A percentile compares a stretch with the other conserved stretches of the same genome.
Conservation (phyloP, 1,139 yeast species). For the Candida labiduridarum region DNA sequence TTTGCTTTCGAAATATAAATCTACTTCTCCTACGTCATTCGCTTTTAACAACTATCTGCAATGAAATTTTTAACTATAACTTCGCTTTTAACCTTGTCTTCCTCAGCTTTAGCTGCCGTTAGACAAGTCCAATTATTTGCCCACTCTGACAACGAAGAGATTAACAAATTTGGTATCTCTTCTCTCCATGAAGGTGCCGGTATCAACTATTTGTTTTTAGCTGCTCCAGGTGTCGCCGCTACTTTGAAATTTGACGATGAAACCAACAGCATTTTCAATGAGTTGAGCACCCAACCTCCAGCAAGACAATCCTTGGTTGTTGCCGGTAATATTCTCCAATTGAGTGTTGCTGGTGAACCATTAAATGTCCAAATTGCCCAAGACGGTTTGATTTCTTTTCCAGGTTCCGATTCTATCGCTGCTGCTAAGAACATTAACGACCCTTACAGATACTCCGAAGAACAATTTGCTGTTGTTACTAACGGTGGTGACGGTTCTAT, state of each 20-base stretch:
- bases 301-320: slow-evolving; percentile 10
- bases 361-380: slow-evolving; percentile 19
- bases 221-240: slow-evolving; percentile 8
- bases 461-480: slow-evolving; percentile 26
- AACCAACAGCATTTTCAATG: slow-evolving; percentile 39
- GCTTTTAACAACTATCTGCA: slow-evolving; percentile 4
- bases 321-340: slow-evolving; percentile 13
- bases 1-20: background rate
- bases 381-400: slow-evolving; percentile 27
- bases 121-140: slow-evolving; percentile 20
- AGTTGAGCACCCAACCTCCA: background rate
- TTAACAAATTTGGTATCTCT: slow-evolving; percentile 31
- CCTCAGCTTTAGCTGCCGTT: slow-evolving; percentile 26
- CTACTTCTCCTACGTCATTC: background rate
- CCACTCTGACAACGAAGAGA: slow-evolving; percentile 23
- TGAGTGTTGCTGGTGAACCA: slow-evolving; percentile 19
- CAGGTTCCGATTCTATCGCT: slow-evolving; percentile 34
- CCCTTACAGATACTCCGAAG: slow-evolving; percentile 42
- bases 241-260: slow-evolving; percentile 56
- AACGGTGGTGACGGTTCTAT: slow-evolving; percentile 20
- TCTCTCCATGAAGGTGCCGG: slow-evolving; percentile 60
- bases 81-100: slow-evolving; percentile 16
- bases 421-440: slow-evolving; percentile 46
- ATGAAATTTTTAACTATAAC: slow-evolving; percentile 22
- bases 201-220: slow-evolving; percentile 47